Evolutionary conservation across 2,329 filamentous ascomycete species (phyloP), one percentile per base, ranked within the genome.

Genomic region (Aspergillus nomiae): DNA sequence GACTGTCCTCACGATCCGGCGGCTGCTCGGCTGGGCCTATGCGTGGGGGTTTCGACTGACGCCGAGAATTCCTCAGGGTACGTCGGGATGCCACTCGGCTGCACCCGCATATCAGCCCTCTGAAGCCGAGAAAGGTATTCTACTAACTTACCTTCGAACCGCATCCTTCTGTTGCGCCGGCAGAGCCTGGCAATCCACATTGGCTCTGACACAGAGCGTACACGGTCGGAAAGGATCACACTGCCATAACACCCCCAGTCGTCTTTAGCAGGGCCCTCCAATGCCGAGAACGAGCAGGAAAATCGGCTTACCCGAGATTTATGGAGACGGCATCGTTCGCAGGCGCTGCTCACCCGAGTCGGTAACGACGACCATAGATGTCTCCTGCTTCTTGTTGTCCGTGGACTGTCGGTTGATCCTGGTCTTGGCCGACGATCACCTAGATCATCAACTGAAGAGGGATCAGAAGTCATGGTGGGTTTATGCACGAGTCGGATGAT

Each of bases 201-300:
- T 71, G 19, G 74, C 72, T 54, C 74, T 67, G 9, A 71, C 56
- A 63, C 76, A 78, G 1, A 76, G 65, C 3, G 74, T 73, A 64
- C 76, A 78, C 56, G 76, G 74, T 1, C 75, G 67, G 53, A 70
- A 74, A 5, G 63, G 65, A 56, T 78, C 76, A 58, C 76, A 78
- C 75, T 77, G 41, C 7, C 54, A 32, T 30, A 24, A 3, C 2
- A 26, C 11, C 51, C n/a, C n/a, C 32, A n/a, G 4, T 24, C 8
- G n/a, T 26, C 48, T 1, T 28, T 38, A 24, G 34, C 6, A 38
- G 16, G 21, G 28, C 14, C 2, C 30, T 21, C 8, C 19, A 10
- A 54, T 30, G 19, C 56, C 62, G 28, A 38, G 30, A n/a, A 14
- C 10, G 2, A 28, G 11, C 9, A 48, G 45, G 6, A 19, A 19